These are phyloP conservation scores for Didymella keratinophila DNA, from an alignment of 2,329 filamentous ascomycete genomes.

Conservation along the genomic window DNA sequence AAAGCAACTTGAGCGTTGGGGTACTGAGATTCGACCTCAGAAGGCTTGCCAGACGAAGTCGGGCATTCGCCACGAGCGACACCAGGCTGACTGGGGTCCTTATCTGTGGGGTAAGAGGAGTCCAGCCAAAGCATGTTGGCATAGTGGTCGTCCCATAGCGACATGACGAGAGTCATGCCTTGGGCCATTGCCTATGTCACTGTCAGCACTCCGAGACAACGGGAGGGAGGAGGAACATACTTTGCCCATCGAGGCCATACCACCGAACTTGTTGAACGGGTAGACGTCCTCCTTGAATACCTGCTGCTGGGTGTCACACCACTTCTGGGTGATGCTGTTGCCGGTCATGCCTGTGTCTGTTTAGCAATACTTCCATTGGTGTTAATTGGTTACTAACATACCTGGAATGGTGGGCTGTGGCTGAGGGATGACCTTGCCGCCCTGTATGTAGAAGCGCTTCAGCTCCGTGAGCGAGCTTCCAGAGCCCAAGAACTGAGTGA, in stretches of 20 bases:
- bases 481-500: conserved; percentile 58
- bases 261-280: conserved; percentile 64
- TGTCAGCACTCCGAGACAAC: neutral
- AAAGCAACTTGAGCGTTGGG: conserved; percentile 36
- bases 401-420: conserved; percentile 51
- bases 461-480: conserved; percentile 54
- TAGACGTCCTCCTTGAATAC: conserved; percentile 47
- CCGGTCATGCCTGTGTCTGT: conserved; percentile 46
- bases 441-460: conserved; percentile 59
- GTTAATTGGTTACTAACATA: conserved; percentile 22
- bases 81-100: conserved; percentile 38
- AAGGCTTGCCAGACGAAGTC: conserved; percentile 39
- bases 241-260: conserved; percentile 62
- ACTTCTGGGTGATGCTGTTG: conserved; percentile 43
- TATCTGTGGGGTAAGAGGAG: conserved; percentile 64
- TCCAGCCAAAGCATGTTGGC: conserved; percentile 72
- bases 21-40: conserved; percentile 35
- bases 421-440: conserved; percentile 58
- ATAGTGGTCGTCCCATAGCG: conserved; percentile 69
- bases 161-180: conserved; percentile 70
- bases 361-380: no score
- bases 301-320: conserved; percentile 41
- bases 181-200: conserved; percentile 63
- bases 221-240: conserved; percentile 56
- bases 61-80: conserved; percentile 42